Evolutionary conservation across 2,329 filamentous ascomycete genomes (phyloP), one percentile per base, ranked within the genome.

Genomic region (Penicillium sp.): DNA sequence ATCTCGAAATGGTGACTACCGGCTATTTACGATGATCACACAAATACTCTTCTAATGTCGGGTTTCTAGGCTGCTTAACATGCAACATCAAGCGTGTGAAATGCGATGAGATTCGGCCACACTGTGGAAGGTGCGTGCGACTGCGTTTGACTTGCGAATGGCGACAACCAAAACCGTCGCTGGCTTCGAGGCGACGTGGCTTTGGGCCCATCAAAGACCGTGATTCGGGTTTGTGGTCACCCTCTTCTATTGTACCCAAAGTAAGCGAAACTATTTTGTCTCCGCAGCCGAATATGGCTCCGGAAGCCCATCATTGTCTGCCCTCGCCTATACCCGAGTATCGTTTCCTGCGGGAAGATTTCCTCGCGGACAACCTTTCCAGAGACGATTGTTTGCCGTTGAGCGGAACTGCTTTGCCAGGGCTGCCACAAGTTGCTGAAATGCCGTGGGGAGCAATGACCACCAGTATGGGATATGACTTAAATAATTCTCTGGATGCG

Each of bases 1-100:
- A n/a, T 58, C 61, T 3, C 60, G 60, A 19, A 60, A 63, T 51
- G 58, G 62, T 64, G 11, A 31, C 35, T 13, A 41, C 35, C 13
- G 11, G 35, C 15, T 15, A 5, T 41, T 41, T 41, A 17, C 35
- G 15, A 13, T 41, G 35, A 11, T 41, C n/a, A 7, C 41, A 57
- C 38, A 26, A 26, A 26, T 26, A 26, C 1, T 15, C 15, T 41
- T 41, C 11, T 41, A 15, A 41, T 15, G 13, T 9, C 15, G 2
- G 11, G 11, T 15, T 13, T 15, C 15, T 41, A 64, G 62, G 62
- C 23, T 64, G 62, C 17, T 49, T 48, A 5, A 64, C 59, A 5
- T 64, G 62, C 29, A n/a, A 62, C 19, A 45, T 21, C 26, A 64
- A 64, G 23, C 55, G 51, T 17, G 59, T 64, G 23, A 64, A 64